Percentiles rank a stretch among this genome's conserved stretches.
Evolutionary conservation across 306 rosid species (phyloP).

Genomic region (Prinsepia uniflora): DNA sequence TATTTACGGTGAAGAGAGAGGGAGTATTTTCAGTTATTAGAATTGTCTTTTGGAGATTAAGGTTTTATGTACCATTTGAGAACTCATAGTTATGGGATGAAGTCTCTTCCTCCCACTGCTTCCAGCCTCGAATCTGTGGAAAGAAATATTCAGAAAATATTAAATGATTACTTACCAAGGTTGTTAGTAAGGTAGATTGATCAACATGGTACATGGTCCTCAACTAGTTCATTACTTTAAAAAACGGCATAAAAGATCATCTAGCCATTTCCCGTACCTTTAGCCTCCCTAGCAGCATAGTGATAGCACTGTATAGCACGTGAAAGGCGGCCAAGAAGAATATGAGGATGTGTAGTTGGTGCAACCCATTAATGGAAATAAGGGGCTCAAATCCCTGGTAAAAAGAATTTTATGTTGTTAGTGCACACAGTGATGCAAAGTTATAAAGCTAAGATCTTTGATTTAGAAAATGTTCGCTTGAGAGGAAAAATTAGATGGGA

Average conservation of each 20-base stretch:
- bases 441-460: not conserved
- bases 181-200: not conserved
- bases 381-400: conserved; percentile 69
- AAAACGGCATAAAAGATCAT: not conserved
- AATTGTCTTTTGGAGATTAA: not conserved
- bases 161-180: not conserved
- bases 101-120: conserved; percentile 88
- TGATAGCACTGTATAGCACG: conserved; percentile 74
- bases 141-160: conserved; percentile 24
- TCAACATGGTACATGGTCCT: not conserved
- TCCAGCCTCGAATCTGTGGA: conserved; percentile 91
- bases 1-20: not conserved
- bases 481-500: not conserved
- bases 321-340: conserved; percentile 93
- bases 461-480: not conserved
- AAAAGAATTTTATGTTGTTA: conserved; percentile 23
- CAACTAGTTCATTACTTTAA: not conserved
- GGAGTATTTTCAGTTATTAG: not conserved
- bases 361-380: conserved; percentile 71
- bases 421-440: not conserved
- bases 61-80: conserved; percentile 56
- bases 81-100: conserved; percentile 66
- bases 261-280: conserved; percentile 47
- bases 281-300: conserved; percentile 97
- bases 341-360: conserved; percentile 89